Percentiles rank a stretch among this genome's conserved stretches.
phyloP scores from a whole-genome alignment of 1,284 basidiomycete genomes.

The Papiliotrema nemorosa region DNA sequence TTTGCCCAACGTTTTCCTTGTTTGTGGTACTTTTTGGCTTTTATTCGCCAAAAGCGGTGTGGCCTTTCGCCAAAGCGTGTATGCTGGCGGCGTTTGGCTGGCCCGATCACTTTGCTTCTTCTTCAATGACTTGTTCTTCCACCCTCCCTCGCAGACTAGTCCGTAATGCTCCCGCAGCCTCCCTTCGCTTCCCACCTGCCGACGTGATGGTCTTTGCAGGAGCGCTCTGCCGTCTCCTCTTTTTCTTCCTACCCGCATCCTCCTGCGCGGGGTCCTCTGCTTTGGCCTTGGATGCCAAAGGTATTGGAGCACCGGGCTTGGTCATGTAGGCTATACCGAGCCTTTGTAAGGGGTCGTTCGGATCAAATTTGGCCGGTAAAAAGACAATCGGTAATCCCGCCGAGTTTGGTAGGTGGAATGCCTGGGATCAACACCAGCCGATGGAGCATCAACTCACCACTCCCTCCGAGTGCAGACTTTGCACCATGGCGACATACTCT shows the following conservation, averaged over 20 bases:
- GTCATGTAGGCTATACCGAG: constrained; percentile 46
- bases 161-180: neutral
- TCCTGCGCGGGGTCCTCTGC: neutral
- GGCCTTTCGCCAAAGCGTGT: too few relatives aligned
- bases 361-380: constrained; percentile 46
- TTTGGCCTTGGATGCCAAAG: constrained; percentile 1
- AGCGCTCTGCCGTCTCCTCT: constrained; percentile 30
- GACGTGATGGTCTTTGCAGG: constrained; percentile 12
- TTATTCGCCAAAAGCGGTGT: too few relatives aligned
- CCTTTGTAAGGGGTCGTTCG: constrained; percentile 37
- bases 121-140: neutral
- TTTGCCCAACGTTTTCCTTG: too few relatives aligned
- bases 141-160: neutral
- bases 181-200: neutral
- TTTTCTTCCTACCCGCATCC: constrained; percentile 19
- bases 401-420: constrained; percentile 19
- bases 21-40: too few relatives aligned
- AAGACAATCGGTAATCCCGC: constrained; percentile 38
- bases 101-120: too few relatives aligned
- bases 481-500: constrained; percentile 41
- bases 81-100: too few relatives aligned
- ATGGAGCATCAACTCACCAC: constrained; percentile 41
- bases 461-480: constrained; percentile 42
- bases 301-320: constrained; percentile 30
- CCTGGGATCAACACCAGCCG: too few relatives aligned